phyloP scores from a whole-genome alignment of 768 basidiomycete species.

The Mrakia frigida region DNA sequence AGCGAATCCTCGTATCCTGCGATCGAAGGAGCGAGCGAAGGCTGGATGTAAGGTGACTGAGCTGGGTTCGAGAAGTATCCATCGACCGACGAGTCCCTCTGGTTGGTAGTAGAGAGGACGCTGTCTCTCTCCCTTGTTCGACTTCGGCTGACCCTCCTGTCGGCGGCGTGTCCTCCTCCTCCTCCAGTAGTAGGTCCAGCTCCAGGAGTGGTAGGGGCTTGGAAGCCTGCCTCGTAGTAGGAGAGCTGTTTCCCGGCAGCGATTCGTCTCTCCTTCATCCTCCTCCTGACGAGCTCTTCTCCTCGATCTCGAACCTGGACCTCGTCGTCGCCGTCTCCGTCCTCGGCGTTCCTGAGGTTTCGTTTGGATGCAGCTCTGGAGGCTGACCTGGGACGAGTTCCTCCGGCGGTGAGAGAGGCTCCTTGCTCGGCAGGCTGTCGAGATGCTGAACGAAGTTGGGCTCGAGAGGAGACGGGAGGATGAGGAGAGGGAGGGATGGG shows the following conservation, averaged over 20 bases:
- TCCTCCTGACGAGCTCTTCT: slow-evolving; percentile 45
- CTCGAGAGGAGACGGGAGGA: neutral
- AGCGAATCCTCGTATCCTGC: slow-evolving; percentile 9
- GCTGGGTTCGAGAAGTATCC: slow-evolving; percentile 9
- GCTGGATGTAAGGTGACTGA: slow-evolving; percentile 2
- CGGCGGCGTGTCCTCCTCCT: neutral
- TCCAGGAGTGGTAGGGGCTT: neutral
- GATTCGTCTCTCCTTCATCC: slow-evolving; percentile 44
- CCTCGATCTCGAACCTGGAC: slow-evolving; percentile 45
- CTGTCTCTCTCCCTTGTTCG: slow-evolving; percentile 14
- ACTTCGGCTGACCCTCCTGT: slow-evolving; percentile 10
- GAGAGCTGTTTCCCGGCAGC: slow-evolving; percentile 1
- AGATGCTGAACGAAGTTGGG: slow-evolving; percentile 4
- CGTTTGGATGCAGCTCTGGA: slow-evolving; percentile 10
- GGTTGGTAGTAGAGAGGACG: neutral
- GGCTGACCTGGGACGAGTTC: slow-evolving; percentile 3
- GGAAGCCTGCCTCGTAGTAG: neutral
- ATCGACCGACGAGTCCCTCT: slow-evolving; percentile 17
- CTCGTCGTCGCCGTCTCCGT: slow-evolving; percentile 42
- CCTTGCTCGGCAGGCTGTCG: neutral
- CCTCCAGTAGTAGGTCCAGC: neutral
- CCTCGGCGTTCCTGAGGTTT: slow-evolving; percentile 15
- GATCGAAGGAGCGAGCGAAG: neutral
- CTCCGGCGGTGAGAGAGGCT: neutral
- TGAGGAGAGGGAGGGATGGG: neutral